Base-by-base conservation (phyloP, 139 green algal species). In the Zygnema circumcarinatum region DNA sequence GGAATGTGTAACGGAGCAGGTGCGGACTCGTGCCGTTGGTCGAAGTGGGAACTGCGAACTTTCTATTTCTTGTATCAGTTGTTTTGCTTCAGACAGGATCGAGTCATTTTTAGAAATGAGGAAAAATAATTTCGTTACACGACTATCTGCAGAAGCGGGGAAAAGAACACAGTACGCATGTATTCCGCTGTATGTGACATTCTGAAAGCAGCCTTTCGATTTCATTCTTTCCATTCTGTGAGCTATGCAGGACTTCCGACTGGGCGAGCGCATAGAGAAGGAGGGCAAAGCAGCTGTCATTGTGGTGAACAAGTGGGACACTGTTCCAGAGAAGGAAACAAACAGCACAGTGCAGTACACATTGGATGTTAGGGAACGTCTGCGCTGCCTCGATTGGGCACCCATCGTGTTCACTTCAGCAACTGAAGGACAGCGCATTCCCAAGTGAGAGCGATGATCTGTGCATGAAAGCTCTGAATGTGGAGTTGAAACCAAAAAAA, bases 261-360 rank as follows among this genome's bases (percentile, higher is more conserved):
- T 96, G 38, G 92, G 86, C 0, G 90, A 94, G 75, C 91, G 76
- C 11, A 88, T 94, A 1, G 84, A 88, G 41, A 38, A 90, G 7
- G 95, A 96, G 89, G 96, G 96, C 40, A 93, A 94, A 39, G 96
- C 95, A 2, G 95, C 95, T 76, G 95, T 99, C 79, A 82, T 99
- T 7, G 95, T 97, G 0, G 93, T 98, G 21, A 99, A 99, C 93
- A 99, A 99, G 93, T 99, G 96, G 97, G 97, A 99, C 90, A 89
- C 91, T 0, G 90, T 98, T 47, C 74, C 92, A 0, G 69, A 93
- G 35, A 95, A 95, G 76, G 91, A 92, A 38, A 82, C 83, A 56
- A 84, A 78, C 67, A 94, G 91, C 47, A 91, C 93, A 42, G 79
- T 87, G 22, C 38, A 83, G 29, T 93, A 92, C 85, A 69, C 90